Conservation (phyloP, 345 rosid genomes). For the Populus pruinosa region DNA sequence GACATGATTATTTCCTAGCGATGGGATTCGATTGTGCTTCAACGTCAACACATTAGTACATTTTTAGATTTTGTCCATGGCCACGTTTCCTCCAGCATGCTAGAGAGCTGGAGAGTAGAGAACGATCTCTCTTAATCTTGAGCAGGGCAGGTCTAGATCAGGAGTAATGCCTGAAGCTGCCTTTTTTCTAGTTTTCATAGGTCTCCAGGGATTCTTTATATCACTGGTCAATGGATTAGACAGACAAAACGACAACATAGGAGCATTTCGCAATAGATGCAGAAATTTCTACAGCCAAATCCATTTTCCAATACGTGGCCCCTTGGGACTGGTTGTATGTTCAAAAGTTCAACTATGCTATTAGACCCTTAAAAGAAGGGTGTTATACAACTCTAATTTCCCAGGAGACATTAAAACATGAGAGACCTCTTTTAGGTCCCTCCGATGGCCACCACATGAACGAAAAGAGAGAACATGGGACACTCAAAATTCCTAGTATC, state of each 20-base stretch:
- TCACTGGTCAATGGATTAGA: too few relatives aligned
- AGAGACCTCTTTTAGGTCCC: conserved; percentile 15
- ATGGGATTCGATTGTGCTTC: not conserved
- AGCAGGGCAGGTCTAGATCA: not conserved
- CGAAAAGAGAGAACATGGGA: conserved; percentile 16
- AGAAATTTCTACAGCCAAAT: too few relatives aligned
- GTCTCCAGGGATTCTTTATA: not conserved
- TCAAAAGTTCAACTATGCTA: not conserved
- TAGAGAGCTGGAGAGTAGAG: not conserved
- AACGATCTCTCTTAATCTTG: not conserved
- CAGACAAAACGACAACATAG: too few relatives aligned
- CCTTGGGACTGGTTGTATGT: not conserved
- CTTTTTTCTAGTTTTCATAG: not conserved
- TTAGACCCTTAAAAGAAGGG: not conserved
- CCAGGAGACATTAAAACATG: conserved; percentile 9
- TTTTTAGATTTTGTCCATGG: not conserved
- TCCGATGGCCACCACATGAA: conserved; percentile 4
- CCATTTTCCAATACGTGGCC: not conserved
- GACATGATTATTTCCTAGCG: not conserved
- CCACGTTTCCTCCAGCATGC: not conserved
- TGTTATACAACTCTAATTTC: not conserved
- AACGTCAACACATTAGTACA: not conserved
- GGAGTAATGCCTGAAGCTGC: not conserved
- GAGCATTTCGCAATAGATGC: too few relatives aligned
- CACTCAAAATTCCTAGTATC: conserved; percentile 17